A percentile compares a stretch with the other conserved stretches of the same genome.
Evolutionary conservation across 208 protist genomes (phyloP).

Genomic region (Tritrichomonas musculus): DNA sequence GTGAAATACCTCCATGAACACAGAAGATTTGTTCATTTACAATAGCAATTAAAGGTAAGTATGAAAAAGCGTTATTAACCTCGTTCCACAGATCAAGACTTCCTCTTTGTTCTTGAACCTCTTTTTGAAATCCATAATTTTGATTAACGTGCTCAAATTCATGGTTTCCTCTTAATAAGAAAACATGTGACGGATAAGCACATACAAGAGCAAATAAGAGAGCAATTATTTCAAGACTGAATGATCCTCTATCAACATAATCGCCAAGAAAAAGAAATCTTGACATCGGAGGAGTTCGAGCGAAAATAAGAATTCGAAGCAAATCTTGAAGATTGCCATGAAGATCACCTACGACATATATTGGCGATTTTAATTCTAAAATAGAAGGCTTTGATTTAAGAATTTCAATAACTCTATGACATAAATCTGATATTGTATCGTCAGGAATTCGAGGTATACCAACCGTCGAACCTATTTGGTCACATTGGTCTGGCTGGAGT

Average conservation of each 20-base stretch:
- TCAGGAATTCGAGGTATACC: neutral
- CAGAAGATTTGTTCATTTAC: neutral
- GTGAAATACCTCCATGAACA: conserved; percentile 23
- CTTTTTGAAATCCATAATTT: neutral
- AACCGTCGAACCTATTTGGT: neutral
- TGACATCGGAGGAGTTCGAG: neutral
- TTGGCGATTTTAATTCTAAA: neutral
- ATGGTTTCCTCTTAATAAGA: neutral
- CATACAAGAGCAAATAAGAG: neutral
- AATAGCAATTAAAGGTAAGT: neutral
- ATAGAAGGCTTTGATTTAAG: neutral
- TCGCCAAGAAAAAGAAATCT: conserved; percentile 28
- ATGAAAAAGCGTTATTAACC: neutral
- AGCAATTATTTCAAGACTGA: neutral
- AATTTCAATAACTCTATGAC: neutral
- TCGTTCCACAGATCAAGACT: neutral
- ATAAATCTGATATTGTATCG: neutral
- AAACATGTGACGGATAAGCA: neutral
- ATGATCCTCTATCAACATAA: conserved; percentile 20
- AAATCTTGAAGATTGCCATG: neutral
- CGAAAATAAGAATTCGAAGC: neutral
- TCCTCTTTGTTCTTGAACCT: neutral
- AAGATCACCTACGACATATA: neutral
- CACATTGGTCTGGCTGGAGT: neutral
- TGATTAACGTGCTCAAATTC: neutral